Base-by-base conservation (phyloP, 192 early-diverging fungal species). In the Fimicolochytrium jonesii region DNA sequence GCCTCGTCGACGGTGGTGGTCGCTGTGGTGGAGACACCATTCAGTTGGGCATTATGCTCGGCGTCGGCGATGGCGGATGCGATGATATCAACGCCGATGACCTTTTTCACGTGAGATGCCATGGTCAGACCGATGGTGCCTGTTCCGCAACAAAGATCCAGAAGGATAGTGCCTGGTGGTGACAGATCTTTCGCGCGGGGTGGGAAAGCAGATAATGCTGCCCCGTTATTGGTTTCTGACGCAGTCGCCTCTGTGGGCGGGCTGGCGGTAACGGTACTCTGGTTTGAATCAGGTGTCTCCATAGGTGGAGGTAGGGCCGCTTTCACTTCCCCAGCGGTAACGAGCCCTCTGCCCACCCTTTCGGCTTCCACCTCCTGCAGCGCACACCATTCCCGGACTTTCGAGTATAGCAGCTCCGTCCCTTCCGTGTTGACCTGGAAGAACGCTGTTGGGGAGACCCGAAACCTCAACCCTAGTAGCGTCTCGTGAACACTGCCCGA, bases 71-170 rank as follows among this genome's bases (percentile, higher is more conserved):
- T 73, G n/a, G 90, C 88, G 29, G 78, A 67, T 26, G 64, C 61
- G 15, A 82, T 76, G 43, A 90, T 81, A 39, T 92, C 90, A 30
- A 90, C 75, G 17, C 88, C 90, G 70, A 90, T 68, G 13, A 92
- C 87, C 31, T 71, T 67, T 32, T 88, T 81, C n/a, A 88, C 79
- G 2, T 67, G 64, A 42, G 72, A 66, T 3, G 88, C 84, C 82
- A 92, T 81, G 9, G 81, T 80, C 39, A 92, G 77, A 23, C 90
- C 90, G 57, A 92, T 92, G 11, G 90, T 92, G 26, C 90, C 90
- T 17, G 88, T 92, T 11, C 90, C 90, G 75, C 90, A 92, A 68
- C 90, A 92, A 22, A 92, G 65, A 68, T 92, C 88, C 23, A 90
- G 68, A 11, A 86, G 60, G 18, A 85, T 72, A 5, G 70, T 62